Base-by-base conservation (phyloP, 2,329 filamentous ascomycete species). In the Blastomyces percursus region DNA sequence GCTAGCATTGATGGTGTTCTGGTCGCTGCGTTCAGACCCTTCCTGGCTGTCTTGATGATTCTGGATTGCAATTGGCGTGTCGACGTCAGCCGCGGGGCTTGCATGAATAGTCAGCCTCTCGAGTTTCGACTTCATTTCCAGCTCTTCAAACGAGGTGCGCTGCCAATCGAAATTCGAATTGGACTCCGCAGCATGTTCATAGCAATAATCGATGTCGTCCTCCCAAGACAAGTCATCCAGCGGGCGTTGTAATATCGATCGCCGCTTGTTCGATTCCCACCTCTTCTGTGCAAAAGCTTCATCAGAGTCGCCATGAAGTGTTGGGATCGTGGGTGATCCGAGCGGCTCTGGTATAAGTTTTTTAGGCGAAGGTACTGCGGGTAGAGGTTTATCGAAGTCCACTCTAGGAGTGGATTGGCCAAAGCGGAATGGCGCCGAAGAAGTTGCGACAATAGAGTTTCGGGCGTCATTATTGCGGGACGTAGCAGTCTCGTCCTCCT, bases 171-270 rank as follows among this genome's bases (percentile, higher is more conserved):
- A 84, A 65, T 86, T 78, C 66, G 81, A 85, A 60, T 82, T 81
- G 1, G 83, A 82, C 70, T 86, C 84, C 6, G 83, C 80, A 32
- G 81, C 82, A 68, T 84, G 80, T 64, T 85, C 81, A 66, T 86
- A 86, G 67, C 82, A 84, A 67, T 82, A 85, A 66, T 86, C 83
- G 62, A 86, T 82, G 64, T 84, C 82, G 48, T 84, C 82, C 67
- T 86, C 83, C 84, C 84, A 86, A 1, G 80, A 81, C 55, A 73
- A 73, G 11, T 63, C 62, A 40, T 40, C 58, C n/a, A 32, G 24
- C 9, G 40, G 30, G 14, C 62, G 27, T 16, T 46, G 42, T 12
- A 44, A 50, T 3, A 56, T 56, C n/a, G 58, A 60, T 1, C 32
- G 35, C 58, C 50, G 48, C 9, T 38, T 60, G 51, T 48, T 59